These are phyloP conservation scores for Candida pseudoviswanathii DNA, from an alignment of 1,139 yeast species.

Conservation along the genomic window DNA sequence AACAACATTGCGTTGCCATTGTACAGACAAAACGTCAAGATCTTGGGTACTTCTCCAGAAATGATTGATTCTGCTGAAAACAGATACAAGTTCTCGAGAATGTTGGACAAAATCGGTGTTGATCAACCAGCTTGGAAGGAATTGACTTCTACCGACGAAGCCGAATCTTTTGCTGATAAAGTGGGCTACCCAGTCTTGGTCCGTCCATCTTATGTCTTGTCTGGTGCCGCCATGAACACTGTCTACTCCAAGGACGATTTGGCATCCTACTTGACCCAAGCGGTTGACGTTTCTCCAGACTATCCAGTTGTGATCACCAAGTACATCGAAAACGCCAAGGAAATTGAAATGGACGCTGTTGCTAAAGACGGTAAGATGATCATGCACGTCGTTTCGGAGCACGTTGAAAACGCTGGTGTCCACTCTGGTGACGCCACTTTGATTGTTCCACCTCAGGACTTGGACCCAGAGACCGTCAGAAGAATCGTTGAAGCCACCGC, in stretches of 20 bases:
- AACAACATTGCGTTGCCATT: constrained; percentile 91
- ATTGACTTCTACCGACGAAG: constrained; percentile 81
- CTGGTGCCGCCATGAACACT: constrained; percentile 99
- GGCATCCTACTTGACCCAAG: constrained; percentile 77
- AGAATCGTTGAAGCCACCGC: constrained; percentile 81
- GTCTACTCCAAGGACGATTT: constrained; percentile 78
- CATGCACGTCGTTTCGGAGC: constrained; percentile 96
- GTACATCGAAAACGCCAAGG: constrained; percentile 93
- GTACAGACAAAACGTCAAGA: constrained; percentile 82
- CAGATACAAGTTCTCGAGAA: constrained; percentile 95
- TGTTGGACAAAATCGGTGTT: constrained; percentile 84
- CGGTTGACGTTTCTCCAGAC: constrained; percentile 90
- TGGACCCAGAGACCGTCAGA: constrained; percentile 57
- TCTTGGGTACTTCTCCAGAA: constrained; percentile 91
- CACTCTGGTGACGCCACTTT: constrained; percentile 99
- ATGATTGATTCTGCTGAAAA: constrained; percentile 98
- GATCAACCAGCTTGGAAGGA: constrained; percentile 99
- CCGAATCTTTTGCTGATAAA: constrained; percentile 78
- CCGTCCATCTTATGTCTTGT: constrained; percentile 94
- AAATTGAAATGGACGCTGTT: constrained; percentile 96
- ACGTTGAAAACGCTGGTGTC: constrained; percentile 97
- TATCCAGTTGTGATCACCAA: constrained; percentile 98
- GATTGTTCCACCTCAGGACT: constrained; percentile 84
- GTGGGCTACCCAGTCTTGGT: constrained; percentile 96
- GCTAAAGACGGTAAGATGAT: constrained; percentile 85